These are phyloP conservation scores for Gossypium longicalyx DNA, from an alignment of 345 rosid species.

Conservation along the genomic window DNA sequence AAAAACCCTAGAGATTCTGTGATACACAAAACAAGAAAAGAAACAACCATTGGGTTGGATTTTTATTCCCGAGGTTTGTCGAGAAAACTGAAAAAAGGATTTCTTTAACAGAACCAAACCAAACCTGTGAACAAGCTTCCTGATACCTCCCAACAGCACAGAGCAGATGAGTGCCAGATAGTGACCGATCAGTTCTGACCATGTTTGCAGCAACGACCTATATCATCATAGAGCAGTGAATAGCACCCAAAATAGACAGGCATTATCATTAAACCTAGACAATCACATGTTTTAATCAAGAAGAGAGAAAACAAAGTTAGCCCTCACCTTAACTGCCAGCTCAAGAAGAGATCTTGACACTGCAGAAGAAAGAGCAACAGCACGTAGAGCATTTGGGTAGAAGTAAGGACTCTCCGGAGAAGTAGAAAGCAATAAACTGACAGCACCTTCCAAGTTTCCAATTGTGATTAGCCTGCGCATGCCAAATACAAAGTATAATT, in stretches of 20 bases:
- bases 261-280: neutral
- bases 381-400: conserved; percentile 92
- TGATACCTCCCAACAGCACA: conserved; percentile 97
- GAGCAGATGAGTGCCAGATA: conserved; percentile 88
- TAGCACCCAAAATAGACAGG: conserved; percentile 1
- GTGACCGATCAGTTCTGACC: conserved; percentile 86
- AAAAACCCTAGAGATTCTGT: neutral
- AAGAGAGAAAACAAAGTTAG: neutral
- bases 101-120: conserved; percentile 17
- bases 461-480: conserved; percentile 72
- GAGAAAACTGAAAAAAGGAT: neutral
- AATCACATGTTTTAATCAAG: conserved; percentile 1
- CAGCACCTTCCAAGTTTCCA: conserved; percentile 97
- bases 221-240: conserved; percentile 15
- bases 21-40: neutral
- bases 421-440: conserved; percentile 85
- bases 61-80: neutral
- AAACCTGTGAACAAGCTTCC: conserved; percentile 99
- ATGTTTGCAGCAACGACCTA: conserved; percentile 98
- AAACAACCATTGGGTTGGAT: neutral
- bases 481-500: conserved; percentile 1
- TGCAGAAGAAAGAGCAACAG: conserved; percentile 94
- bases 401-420: conserved; percentile 88
- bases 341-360: conserved; percentile 94
- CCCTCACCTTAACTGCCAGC: conserved; percentile 85